Percentiles rank a stretch among this genome's conserved stretches.
phyloP scores from a whole-genome alignment of 768 basidiomycete genomes.

The Galerina sulciceps region DNA sequence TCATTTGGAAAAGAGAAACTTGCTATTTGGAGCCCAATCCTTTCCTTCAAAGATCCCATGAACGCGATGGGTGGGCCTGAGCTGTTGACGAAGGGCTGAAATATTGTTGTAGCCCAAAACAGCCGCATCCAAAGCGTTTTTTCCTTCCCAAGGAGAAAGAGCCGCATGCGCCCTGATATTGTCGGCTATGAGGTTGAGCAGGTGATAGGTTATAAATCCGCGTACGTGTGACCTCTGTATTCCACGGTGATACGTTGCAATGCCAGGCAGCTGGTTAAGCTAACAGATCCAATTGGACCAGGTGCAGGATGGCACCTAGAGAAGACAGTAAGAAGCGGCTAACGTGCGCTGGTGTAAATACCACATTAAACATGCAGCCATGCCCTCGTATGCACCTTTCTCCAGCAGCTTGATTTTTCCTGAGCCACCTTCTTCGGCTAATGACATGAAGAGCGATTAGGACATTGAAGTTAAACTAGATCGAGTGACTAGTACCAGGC shows the following conservation, averaged over 20 bases:
- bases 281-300: constrained; percentile 71
- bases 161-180: constrained; percentile 73
- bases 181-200: neutral
- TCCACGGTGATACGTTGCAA: constrained; percentile 63
- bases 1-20: constrained; percentile 18
- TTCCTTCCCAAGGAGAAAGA: constrained; percentile 83
- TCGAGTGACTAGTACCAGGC: constrained; percentile 52
- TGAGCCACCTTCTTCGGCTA: constrained; percentile 80
- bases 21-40: constrained; percentile 78
- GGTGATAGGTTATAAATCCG: neutral
- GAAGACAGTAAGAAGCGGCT: neutral
- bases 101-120: constrained; percentile 83
- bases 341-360: neutral
- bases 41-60: constrained; percentile 81
- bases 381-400: constrained; percentile 72
- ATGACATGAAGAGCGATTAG: neutral
- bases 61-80: constrained; percentile 75
- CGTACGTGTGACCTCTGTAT: constrained; percentile 76
- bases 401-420: constrained; percentile 77
- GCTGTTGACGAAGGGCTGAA: constrained; percentile 80
- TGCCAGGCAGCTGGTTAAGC: constrained; percentile 67
- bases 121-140: constrained; percentile 86
- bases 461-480: neutral
- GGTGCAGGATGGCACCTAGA: constrained; percentile 82
- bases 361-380: constrained; percentile 80